Evolutionary conservation across 805 yeast genomes (phyloP), one percentile per base, ranked within the genome.

Genomic region (Candida fluviatilis): DNA sequence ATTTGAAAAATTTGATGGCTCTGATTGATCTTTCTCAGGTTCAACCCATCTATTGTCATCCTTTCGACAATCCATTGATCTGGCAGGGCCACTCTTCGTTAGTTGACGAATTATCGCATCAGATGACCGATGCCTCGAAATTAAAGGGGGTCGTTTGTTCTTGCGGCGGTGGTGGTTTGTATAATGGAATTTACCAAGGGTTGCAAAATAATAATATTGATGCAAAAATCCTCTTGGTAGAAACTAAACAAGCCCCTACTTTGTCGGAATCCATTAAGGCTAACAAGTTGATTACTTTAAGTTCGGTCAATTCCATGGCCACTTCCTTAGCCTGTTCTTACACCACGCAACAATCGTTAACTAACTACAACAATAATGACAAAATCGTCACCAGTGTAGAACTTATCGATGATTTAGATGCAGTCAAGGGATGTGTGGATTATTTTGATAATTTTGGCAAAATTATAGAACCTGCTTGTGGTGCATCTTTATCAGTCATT

Each of bases 381-480:
- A 38, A 40, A 23, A 37, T 48, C 7, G 37, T 36, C 15, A 51
- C 64, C 11, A 39, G 41, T 10, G 45, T 62, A 15, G 61, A 52
- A 23, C 42, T 53, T 19, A 53, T 63, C 14, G 62, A 71, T 18
- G 90, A 83, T 48, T 42, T 60, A 2, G 79, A 80, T 28, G 81
- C 85, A 0, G 68, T 81, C 0, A 55, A 56, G 12, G 76, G 82
- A 0, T 69, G 81, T 35, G 49, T 77, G 18, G 62, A 57, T 31
- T 78, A 71, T 48, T 74, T 78, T 5, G 51, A 64, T 2, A 78
- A 76, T 40, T 76, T 66, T 44, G 73, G 74, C 39, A 60, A 64
- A 33, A 58, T 77, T 17, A 75, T 80, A 0, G 88, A 82, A 53
- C 87, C 87, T 0, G 88, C 88, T 1, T 82, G 88, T 55, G 87